A percentile compares a stretch with the other conserved stretches of the same genome.
Evolutionary conservation across 2,329 filamentous ascomycete species (phyloP).

Genomic region (Colletotrichum tabaci): DNA sequence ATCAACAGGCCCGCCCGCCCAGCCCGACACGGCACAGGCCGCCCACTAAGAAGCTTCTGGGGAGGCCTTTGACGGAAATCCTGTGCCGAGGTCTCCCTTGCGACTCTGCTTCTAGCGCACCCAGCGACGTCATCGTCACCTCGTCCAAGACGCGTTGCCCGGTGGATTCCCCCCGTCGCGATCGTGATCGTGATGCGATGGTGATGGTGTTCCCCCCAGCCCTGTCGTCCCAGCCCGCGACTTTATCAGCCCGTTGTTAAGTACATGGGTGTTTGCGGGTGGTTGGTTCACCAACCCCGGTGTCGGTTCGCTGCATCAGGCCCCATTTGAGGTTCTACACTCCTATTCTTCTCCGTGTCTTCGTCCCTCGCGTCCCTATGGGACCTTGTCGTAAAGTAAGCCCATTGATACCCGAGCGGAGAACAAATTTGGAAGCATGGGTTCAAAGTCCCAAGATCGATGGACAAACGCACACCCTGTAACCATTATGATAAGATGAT

Average conservation of each 20-base stretch:
- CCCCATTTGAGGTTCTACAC: neutral
- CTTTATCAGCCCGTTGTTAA: neutral
- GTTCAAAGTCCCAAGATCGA: too few species aligned
- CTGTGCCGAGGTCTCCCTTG: neutral
- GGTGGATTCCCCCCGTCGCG: conserved; percentile 5
- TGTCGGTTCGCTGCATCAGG: neutral
- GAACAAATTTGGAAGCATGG: too few species aligned
- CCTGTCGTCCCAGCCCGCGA: conserved; percentile 1
- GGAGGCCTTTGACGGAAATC: neutral
- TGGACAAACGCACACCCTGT: too few species aligned
- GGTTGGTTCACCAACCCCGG: neutral
- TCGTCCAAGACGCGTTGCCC: conserved; percentile 5
- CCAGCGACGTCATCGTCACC: conserved; percentile 8
- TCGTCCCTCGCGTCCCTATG: neutral
- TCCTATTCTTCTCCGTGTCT: neutral
- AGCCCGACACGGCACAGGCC: conserved; percentile 33
- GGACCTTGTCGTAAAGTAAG: too few species aligned
- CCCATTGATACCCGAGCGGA: too few species aligned
- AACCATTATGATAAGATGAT: too few species aligned
- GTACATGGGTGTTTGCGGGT: conserved; percentile 3
- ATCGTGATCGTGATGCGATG: conserved; percentile 3
- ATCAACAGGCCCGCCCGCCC: neutral
- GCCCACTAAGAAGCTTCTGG: conserved; percentile 20
- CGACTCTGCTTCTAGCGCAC: neutral
- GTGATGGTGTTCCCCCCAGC: neutral